Evolutionary conservation across 306 rosid genomes (phyloP).

Genomic region (Abrus precatorius): DNA sequence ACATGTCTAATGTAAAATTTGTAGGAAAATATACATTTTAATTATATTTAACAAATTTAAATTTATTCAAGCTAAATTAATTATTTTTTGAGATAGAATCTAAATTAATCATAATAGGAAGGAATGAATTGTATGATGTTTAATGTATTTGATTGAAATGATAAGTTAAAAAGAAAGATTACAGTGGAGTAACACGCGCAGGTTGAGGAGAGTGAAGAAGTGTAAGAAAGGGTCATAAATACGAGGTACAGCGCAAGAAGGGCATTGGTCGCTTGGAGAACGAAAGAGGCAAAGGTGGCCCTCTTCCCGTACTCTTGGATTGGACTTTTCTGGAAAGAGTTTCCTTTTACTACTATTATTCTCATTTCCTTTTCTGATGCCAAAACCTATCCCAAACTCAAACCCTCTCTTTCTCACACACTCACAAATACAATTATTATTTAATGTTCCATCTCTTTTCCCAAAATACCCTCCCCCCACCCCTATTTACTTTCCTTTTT

Average conservation of each 20-base stretch:
- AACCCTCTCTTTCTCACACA: neutral
- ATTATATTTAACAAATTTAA: no score
- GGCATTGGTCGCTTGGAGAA: constrained; percentile 66
- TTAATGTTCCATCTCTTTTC: constrained; percentile 23
- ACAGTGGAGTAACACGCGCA: constrained; percentile 36
- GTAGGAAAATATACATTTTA: no score
- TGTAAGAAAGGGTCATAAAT: constrained; percentile 52
- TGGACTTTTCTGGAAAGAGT: constrained; percentile 76
- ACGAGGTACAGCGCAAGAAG: constrained; percentile 70
- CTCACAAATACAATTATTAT: neutral
- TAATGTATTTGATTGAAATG: no score
- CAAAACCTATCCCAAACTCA: constrained; percentile 47
- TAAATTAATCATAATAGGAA: no score
- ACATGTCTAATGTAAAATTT: no score
- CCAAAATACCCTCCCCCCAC: constrained; percentile 46
- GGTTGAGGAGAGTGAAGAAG: constrained; percentile 43
- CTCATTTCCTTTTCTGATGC: constrained; percentile 67
- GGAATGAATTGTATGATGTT: no score
- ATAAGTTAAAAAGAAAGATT: neutral
- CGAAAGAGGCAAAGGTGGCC: constrained; percentile 88
- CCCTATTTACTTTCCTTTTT: no score
- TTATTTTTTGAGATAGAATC: no score
- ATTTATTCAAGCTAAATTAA: no score
- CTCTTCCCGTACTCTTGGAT: constrained; percentile 99
- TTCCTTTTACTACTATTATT: constrained; percentile 70